Conservation (phyloP, 2,329 filamentous ascomycete genomes). For the Fusarium sp. region DNA sequence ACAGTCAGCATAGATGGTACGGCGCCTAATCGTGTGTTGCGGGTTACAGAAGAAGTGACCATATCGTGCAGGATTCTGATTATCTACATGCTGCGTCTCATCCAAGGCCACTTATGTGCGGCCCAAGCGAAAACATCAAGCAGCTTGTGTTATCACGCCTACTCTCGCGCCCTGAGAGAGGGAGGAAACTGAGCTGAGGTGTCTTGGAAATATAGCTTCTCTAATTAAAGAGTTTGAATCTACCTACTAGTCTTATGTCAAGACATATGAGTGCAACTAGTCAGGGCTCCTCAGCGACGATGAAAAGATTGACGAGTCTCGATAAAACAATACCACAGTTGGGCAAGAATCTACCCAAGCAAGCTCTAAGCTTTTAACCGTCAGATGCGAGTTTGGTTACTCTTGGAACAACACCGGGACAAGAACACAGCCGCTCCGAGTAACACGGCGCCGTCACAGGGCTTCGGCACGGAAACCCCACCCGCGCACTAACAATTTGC, state of each 20-base stretch:
- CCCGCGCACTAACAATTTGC: conserved; percentile 23
- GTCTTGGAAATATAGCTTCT: not conserved
- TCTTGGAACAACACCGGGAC: not conserved
- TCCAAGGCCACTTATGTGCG: not conserved
- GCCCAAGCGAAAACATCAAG: conserved; percentile 1
- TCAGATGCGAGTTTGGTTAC: not conserved
- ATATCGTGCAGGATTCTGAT: not conserved
- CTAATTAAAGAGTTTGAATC: not conserved
- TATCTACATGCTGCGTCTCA: conserved; percentile 9
- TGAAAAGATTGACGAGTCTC: not conserved
- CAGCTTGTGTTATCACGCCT: not conserved
- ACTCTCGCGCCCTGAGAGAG: no score
- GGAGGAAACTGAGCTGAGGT: not conserved
- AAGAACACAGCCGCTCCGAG: conserved; percentile 11
- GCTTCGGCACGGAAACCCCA: conserved; percentile 21
- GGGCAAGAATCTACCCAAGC: not conserved
- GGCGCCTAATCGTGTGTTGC: conserved; percentile 14
- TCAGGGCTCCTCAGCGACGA: not conserved
- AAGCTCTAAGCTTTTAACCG: no score
- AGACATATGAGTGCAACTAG: not conserved
- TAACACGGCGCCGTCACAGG: conserved; percentile 27
- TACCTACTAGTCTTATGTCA: not conserved
- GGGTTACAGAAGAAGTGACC: conserved; percentile 5
- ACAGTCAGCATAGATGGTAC: not conserved
- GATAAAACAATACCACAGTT: not conserved